Base-by-base conservation (phyloP, 805 yeast genomes). In the Torulaspora franciscae region DNA sequence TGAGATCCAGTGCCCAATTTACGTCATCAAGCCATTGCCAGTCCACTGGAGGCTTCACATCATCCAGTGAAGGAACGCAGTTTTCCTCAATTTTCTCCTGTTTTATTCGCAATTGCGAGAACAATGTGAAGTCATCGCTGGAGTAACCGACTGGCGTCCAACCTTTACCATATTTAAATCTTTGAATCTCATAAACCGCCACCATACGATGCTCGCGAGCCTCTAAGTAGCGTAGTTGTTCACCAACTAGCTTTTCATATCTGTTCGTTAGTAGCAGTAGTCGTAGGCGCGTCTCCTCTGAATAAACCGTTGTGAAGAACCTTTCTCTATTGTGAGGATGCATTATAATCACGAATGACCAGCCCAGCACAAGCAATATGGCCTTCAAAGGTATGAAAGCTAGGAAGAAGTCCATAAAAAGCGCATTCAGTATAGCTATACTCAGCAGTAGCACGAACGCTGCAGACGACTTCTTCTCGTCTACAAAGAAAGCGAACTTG, bases 101-200 rank as follows among this genome's bases (percentile, higher is more conserved):
- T 9, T 62, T 58, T 34, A 68, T 56, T 42, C 78, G 63, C 7
- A 64, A 45, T 32, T 62, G 67, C 3, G 77, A 70, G 51, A 80
- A 77, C 19, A 73, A 55, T 1, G 84, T 68, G 55, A 72, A 81
- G 45, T 74, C 73, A 51, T 77, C 80, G 37, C 68, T 69, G 2
- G 80, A 64, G 58, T 71, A 84, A 22, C 86, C 85, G 1, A 78
- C 61, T n/a, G 74, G 62, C 36, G 73, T 75, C 95, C 95, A 85
- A 44, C 75, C 76, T 38, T 75, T 77, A 11, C 63, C 64, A 9
- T 66, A 61, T 56, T 74, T 72, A 51, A 76, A 69, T 49, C 66
- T 66, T 51, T 85, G 93, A 28, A 85, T 65, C 60, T 85, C 95
- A 64, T 66, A 87, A 1, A 84, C 74, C 56, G 82, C 87, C 13